Evolutionary conservation across 352 stramenopile genomes (phyloP).

Genomic region (Globisporangium uncinulatum): DNA sequence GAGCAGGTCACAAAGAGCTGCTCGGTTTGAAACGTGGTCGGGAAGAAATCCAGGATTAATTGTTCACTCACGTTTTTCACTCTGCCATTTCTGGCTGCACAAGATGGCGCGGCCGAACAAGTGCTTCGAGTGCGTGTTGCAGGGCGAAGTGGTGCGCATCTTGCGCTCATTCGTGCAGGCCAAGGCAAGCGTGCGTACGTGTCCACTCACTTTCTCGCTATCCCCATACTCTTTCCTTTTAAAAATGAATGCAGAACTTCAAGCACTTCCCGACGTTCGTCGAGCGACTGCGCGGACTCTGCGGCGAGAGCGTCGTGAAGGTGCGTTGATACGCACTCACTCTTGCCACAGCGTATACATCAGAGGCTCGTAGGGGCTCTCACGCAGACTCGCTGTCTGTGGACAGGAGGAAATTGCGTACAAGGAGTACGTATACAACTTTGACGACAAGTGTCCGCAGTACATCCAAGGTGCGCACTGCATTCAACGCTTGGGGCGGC

Average conservation of each 20-base stretch:
- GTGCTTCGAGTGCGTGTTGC: slow-evolving; percentile 78
- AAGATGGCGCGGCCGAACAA: slow-evolving; percentile 63
- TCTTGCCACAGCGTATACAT: not conserved
- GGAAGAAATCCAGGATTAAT: not conserved
- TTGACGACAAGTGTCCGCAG: slow-evolving; percentile 83
- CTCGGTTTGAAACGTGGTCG: not conserved
- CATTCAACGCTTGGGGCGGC: too few relatives aligned
- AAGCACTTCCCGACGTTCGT: slow-evolving; percentile 81
- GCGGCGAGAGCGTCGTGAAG: slow-evolving; percentile 79
- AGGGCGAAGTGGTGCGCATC: slow-evolving; percentile 70
- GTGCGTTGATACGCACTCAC: slow-evolving; percentile 15
- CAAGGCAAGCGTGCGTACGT: not conserved
- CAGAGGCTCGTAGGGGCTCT: not conserved
- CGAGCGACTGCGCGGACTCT: slow-evolving; percentile 68
- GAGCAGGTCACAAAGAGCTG: not conserved
- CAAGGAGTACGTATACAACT: slow-evolving; percentile 89
- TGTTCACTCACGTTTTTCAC: not conserved
- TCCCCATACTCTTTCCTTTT: not conserved
- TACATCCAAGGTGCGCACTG: slow-evolving; percentile 60
- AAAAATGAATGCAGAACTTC: slow-evolving; percentile 41
- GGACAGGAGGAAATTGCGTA: slow-evolving; percentile 76
- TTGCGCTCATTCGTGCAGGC: not conserved
- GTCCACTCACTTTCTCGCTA: not conserved
- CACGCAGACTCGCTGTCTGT: not conserved
- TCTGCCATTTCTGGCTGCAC: not conserved